Evolutionary conservation across 1,284 basidiomycete species (phyloP), one percentile per base, ranked within the genome.

Genomic region (Phellopilus nigrolimitatus): DNA sequence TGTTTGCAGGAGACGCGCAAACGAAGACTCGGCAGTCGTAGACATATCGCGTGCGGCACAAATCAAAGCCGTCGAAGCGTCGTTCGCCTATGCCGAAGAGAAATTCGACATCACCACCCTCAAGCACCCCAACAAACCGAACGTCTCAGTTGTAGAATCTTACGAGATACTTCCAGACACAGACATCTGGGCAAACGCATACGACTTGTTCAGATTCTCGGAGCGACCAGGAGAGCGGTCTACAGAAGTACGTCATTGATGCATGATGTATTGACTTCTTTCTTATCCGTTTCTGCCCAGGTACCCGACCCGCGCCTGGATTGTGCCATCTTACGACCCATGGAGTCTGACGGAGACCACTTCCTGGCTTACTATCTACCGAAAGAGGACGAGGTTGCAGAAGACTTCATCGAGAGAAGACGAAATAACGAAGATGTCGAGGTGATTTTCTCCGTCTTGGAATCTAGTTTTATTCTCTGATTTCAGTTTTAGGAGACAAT

Each of bases 301-400:
- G 73, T 80, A 44, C 78, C 87, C 40, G 80, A 91, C 64, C 80
- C 88, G 27, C 78, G 91, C 8, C 62, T 94, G 51, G 85, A 91
- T 58, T 88, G 88, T 61, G 91, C 91, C 9, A 82, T 95, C 55
- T 71, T 95, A 47, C 81, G 91, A 31, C 91, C 93, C 0, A 86
- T 91, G 77, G 82, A 87, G 62, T 84, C 88, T 1, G 86, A 89
- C 47, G 88, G 90, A 22, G 88, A 93, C 62, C 86, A 89, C 49
- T 88, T 92, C 73, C 70, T 95, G 53, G 83, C 89, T n/a, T 95
- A 90, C 66, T 95, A 92, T 61, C 76, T 95, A 10, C 88, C 91
- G 0, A 75, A 79, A 60, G 84, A 91, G 50, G 90, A 93, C 60
- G 83, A 83, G 22, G 70, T 76, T 6, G 84, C 85, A 0, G 52